Evolutionary conservation across 257 asterid genomes (phyloP), one percentile per base, ranked within the genome.

Genomic region (Fraxinus cuspidata): DNA sequence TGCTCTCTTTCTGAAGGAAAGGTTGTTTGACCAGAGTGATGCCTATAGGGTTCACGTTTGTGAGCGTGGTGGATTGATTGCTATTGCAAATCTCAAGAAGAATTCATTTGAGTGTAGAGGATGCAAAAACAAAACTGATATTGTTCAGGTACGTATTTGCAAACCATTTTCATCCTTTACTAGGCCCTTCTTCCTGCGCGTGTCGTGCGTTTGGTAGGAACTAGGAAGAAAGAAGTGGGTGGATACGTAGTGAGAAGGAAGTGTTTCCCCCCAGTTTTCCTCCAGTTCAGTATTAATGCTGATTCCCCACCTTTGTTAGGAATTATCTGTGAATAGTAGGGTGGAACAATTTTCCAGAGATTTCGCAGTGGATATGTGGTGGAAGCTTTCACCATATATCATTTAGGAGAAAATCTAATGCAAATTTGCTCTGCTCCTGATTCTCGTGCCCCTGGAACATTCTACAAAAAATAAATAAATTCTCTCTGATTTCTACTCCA

Each of bases 31-130:
- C 83, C 99, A 95, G 42, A 95, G 99, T 72, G 99, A 95, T 79
- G 99, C 99, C 0, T 95, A 95, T 35, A 87, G 98, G 81, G 87
- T 95, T 64, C 99, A 95, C 70, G 97, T 95, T 18, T 95, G 98
- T 40, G 98, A 95, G 86, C 88, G 80, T 6, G 93, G 99, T 77
- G 99, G 99, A 23, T 77, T 91, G 87, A 93, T 95, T 7, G 98
- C 98, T 3, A 93, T 93, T 75, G 99, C 99, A 0, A 95, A 95
- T 78, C 91, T 95, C 3, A 95, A 95, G 81, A 95, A 95, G 91
- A 93, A 79, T 74, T 92, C 97, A 6, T 91, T 91, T 18, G 98
- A 95, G 84, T 95, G 99, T 91, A 85, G 99, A 83, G 93, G 97
- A 38, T 95, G 99, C 90, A 95, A 90, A 73, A 95, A 95, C 83